These are phyloP conservation scores for Daldinia grandis DNA, from an alignment of 495 filamentous ascomycete species.

Conservation along the genomic window DNA sequence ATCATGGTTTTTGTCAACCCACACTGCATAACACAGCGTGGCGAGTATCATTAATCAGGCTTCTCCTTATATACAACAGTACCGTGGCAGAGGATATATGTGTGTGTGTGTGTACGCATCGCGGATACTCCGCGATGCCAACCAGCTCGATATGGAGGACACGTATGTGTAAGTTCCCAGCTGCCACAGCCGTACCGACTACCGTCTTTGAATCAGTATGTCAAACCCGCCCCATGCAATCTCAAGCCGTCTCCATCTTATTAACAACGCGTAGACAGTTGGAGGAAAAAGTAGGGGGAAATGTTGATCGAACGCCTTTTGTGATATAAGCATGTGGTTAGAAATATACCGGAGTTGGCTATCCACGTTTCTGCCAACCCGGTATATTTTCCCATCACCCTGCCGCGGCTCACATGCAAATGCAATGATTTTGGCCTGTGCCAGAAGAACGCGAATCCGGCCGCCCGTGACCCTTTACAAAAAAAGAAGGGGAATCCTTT, in stretches of 20 bases:
- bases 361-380: not conserved
- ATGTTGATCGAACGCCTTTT: constrained; percentile 33
- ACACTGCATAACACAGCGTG: constrained; percentile 12
- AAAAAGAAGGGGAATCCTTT: constrained; percentile 16
- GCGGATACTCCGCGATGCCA: not conserved
- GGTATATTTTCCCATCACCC: constrained; percentile 12
- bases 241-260: constrained; percentile 26
- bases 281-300: constrained; percentile 1
- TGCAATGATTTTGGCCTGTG: constrained; percentile 37
- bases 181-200: constrained; percentile 5
- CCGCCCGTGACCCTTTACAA: constrained; percentile 19
- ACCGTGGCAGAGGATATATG: constrained; percentile 15
- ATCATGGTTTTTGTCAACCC: constrained; percentile 7
- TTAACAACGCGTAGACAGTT: constrained; percentile 24
- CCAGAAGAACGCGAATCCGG: constrained; percentile 30
- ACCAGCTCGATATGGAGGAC: not conserved
- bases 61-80: constrained; percentile 38
- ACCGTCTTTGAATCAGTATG: constrained; percentile 8
- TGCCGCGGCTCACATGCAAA: constrained; percentile 36
- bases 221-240: constrained; percentile 1
- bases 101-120: constrained; percentile 3
- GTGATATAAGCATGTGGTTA: constrained; percentile 25
- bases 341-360: constrained; percentile 4
- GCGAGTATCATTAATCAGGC: constrained; percentile 34
- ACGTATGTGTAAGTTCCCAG: constrained; percentile 9